phyloP scores from a whole-genome alignment of 2,329 filamentous ascomycete species.

The Aspergillus arachidicola region DNA sequence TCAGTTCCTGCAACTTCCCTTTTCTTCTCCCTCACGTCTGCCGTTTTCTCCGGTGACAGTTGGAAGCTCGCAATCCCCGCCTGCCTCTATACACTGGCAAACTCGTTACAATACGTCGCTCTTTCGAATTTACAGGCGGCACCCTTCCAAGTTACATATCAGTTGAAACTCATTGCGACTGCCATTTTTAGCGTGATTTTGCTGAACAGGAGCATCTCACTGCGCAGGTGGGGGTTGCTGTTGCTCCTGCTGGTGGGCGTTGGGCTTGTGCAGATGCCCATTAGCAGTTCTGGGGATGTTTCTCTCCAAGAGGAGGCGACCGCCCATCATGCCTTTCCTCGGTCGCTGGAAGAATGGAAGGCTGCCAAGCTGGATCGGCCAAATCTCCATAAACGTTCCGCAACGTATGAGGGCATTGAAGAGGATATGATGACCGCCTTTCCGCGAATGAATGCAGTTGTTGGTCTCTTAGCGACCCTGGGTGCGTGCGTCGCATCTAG shows the following conservation, averaged over 20 bases:
- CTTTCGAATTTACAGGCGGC: slow-evolving; percentile 89
- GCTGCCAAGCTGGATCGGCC: slow-evolving; percentile 53
- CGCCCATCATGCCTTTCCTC: slow-evolving; percentile 69
- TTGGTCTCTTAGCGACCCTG: slow-evolving; percentile 78
- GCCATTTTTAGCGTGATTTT: slow-evolving; percentile 83
- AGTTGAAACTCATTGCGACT: slow-evolving; percentile 90
- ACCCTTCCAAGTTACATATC: slow-evolving; percentile 90
- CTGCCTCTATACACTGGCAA: slow-evolving; percentile 84
- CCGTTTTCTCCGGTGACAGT: slow-evolving; percentile 84
- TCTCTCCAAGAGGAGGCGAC: slow-evolving; percentile 65
- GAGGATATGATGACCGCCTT: slow-evolving; percentile 57
- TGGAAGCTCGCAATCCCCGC: slow-evolving; percentile 95
- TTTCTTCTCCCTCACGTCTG: slow-evolving; percentile 75
- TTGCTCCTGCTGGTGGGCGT: slow-evolving; percentile 80
- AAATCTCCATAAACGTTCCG: slow-evolving; percentile 69
- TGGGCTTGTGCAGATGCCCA: slow-evolving; percentile 79
- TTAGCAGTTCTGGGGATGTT: slow-evolving; percentile 56
- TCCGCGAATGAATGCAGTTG: slow-evolving; percentile 71
- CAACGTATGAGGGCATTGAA: slow-evolving; percentile 87
- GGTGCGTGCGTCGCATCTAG: slow-evolving; percentile 79
- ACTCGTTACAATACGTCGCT: slow-evolving; percentile 89
- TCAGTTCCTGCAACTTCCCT: slow-evolving; percentile 79
- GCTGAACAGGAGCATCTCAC: slow-evolving; percentile 69
- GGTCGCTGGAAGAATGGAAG: slow-evolving; percentile 75
- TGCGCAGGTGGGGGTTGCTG: slow-evolving; percentile 78